Evolutionary conservation across 2,329 filamentous ascomycete genomes (phyloP).

Genomic region (Albophoma yamanashiensis): DNA sequence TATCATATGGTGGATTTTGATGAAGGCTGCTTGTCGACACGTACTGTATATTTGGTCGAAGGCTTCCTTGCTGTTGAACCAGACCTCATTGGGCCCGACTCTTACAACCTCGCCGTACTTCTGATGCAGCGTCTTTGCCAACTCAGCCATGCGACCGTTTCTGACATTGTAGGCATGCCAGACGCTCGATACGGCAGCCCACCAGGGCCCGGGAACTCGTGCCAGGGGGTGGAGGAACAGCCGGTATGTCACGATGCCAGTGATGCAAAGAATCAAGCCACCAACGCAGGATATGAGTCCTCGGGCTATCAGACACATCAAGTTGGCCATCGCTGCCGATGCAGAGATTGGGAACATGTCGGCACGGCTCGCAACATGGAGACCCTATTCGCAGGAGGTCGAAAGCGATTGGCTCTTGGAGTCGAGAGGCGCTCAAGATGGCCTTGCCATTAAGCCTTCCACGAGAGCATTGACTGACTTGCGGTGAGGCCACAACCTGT

Average conservation of each 20-base stretch:
- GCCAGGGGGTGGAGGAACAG: slow-evolving; percentile 33
- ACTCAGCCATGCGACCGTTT: slow-evolving; percentile 27
- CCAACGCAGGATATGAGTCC: neutral
- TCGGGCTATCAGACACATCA: neutral
- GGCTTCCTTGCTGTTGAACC: slow-evolving; percentile 37
- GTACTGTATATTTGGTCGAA: slow-evolving; percentile 37
- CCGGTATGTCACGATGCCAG: slow-evolving; percentile 21
- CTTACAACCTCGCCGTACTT: slow-evolving; percentile 40
- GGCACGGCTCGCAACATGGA: neutral
- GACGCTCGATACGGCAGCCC: slow-evolving; percentile 34
- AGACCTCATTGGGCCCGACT: slow-evolving; percentile 42
- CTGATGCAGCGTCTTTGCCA: slow-evolving; percentile 33
- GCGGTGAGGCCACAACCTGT: neutral
- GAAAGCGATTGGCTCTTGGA: neutral
- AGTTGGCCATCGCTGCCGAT: neutral
- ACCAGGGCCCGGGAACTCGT: slow-evolving; percentile 31
- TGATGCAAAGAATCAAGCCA: slow-evolving; percentile 3
- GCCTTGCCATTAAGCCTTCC: neutral
- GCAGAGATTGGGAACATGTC: neutral
- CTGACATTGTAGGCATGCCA: slow-evolving; percentile 38
- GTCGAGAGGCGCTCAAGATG: neutral
- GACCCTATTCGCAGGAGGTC: too few species aligned
- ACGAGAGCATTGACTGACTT: too few species aligned
- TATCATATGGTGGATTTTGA: neutral
- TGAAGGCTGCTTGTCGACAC: slow-evolving; percentile 2